Conservation (phyloP, 371 early-diverging fungal species). For the Circinella umbellata region DNA sequence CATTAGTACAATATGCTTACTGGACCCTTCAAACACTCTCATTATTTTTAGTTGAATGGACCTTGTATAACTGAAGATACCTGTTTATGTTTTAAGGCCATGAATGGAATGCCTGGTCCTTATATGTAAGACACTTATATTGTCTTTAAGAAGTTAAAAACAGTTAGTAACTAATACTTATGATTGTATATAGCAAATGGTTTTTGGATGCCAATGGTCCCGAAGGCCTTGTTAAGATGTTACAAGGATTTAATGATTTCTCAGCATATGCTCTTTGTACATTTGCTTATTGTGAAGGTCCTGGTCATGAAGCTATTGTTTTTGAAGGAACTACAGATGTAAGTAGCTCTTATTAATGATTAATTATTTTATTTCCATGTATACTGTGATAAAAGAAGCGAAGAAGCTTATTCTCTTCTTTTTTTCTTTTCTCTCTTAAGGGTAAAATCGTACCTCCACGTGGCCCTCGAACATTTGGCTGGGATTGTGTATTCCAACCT, state of each 20-base stretch:
- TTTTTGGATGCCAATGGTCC: slow-evolving; percentile 85
- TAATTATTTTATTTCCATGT: not conserved
- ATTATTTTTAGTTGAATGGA: slow-evolving; percentile 60
- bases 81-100: slow-evolving; percentile 89
- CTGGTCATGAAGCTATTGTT: slow-evolving; percentile 84
- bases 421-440: slow-evolving; percentile 26
- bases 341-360: slow-evolving; percentile 10
- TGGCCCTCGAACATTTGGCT: slow-evolving; percentile 88
- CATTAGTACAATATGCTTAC: no score
- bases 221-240: slow-evolving; percentile 81
- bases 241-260: slow-evolving; percentile 86
- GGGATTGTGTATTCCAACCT: slow-evolving; percentile 96
- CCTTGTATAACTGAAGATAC: slow-evolving; percentile 97
- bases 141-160: no score
- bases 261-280: slow-evolving; percentile 90
- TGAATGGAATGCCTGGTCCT: slow-evolving; percentile 91
- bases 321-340: slow-evolving; percentile 89
- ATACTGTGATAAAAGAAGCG: not conserved
- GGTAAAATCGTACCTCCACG: slow-evolving; percentile 91
- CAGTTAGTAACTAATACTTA: no score
- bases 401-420: not conserved
- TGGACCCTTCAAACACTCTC: no score
- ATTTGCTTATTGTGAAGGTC: slow-evolving; percentile 84
- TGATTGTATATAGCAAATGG: slow-evolving; percentile 80
- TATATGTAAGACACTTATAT: slow-evolving; percentile 65